Percentiles rank a stretch among this genome's conserved stretches.
Conservation (phyloP, 164 flowering plant genomes). For the Vitis rotundifolia region DNA sequence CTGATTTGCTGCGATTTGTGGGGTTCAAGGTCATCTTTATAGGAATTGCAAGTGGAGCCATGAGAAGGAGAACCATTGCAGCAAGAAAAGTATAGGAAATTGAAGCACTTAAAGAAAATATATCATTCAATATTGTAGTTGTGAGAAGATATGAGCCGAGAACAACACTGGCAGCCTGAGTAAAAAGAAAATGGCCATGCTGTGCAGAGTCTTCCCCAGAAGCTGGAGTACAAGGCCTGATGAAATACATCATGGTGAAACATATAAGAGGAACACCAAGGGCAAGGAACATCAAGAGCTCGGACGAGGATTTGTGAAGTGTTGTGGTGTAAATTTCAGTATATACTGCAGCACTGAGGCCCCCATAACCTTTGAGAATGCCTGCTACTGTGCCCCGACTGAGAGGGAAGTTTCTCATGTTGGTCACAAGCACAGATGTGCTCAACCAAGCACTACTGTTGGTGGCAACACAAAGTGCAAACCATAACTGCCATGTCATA, state of each 20-base stretch:
- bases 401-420: conserved; percentile 87
- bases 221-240: conserved; percentile 81
- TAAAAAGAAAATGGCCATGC: conserved; percentile 64
- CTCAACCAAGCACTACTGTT: conserved; percentile 83
- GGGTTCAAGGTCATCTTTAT: conserved; percentile 81
- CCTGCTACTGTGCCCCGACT: conserved; percentile 90
- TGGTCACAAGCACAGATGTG: conserved; percentile 79
- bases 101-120: conserved; percentile 36
- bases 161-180: conserved; percentile 58
- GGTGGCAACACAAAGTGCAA: conserved; percentile 70
- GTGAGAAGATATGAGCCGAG: conserved; percentile 75
- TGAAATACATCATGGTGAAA: conserved; percentile 62
- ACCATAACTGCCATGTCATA: conserved; percentile 62
- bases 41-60: conserved; percentile 87
- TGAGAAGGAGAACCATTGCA: conserved; percentile 65
- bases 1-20: conserved; percentile 26
- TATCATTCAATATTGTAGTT: conserved; percentile 50
- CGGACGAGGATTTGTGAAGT: conserved; percentile 62
- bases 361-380: conserved; percentile 81
- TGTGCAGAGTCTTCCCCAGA: conserved; percentile 58
- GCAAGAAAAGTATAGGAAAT: conserved; percentile 47
- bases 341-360: conserved; percentile 83
- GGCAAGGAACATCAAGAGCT: conserved; percentile 62
- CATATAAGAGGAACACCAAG: conserved; percentile 77
- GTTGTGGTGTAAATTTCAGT: conserved; percentile 64